Evolutionary conservation across 768 basidiomycete genomes (phyloP).

Genomic region (Leccinum rimulosum): DNA sequence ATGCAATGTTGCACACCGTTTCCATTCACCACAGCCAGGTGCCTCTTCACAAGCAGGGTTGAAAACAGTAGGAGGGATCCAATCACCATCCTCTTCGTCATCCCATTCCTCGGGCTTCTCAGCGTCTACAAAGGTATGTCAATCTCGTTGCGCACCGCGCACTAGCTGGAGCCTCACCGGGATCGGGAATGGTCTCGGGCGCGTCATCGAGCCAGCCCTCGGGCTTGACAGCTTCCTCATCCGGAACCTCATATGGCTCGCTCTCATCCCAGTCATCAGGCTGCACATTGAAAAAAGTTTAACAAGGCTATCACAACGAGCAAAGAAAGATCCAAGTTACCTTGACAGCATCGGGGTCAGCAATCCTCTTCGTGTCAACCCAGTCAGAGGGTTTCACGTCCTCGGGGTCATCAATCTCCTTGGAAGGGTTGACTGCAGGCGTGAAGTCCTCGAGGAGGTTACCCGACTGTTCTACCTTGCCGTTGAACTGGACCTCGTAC

Average conservation of each 20-base stretch:
- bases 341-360: slow-evolving; percentile 83
- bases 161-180: slow-evolving; percentile 48
- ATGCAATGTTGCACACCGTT: slow-evolving; percentile 44
- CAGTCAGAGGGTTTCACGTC: slow-evolving; percentile 90
- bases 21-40: slow-evolving; percentile 96
- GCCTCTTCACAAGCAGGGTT: slow-evolving; percentile 91
- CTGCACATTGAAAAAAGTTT: slow-evolving; percentile 33
- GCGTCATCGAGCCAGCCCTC: slow-evolving; percentile 97
- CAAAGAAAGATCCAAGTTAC: slow-evolving; percentile 31
- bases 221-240: slow-evolving; percentile 85
- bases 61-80: slow-evolving; percentile 84
- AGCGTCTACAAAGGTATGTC: slow-evolving; percentile 47
- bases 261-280: slow-evolving; percentile 98
- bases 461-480: slow-evolving; percentile 75
- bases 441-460: slow-evolving; percentile 90
- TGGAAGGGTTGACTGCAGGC: slow-evolving; percentile 88
- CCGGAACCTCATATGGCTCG: slow-evolving; percentile 87
- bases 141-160: background rate
- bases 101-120: slow-evolving; percentile 99
- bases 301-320: background rate
- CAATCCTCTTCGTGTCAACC: slow-evolving; percentile 87
- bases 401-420: slow-evolving; percentile 90
- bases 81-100: slow-evolving; percentile 98
- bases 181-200: slow-evolving; percentile 76
- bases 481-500: slow-evolving; percentile 89